Percentiles rank a stretch among this genome's conserved stretches.
Evolutionary conservation across 306 rosid species (phyloP).

Genomic region (Quercus dentata): DNA sequence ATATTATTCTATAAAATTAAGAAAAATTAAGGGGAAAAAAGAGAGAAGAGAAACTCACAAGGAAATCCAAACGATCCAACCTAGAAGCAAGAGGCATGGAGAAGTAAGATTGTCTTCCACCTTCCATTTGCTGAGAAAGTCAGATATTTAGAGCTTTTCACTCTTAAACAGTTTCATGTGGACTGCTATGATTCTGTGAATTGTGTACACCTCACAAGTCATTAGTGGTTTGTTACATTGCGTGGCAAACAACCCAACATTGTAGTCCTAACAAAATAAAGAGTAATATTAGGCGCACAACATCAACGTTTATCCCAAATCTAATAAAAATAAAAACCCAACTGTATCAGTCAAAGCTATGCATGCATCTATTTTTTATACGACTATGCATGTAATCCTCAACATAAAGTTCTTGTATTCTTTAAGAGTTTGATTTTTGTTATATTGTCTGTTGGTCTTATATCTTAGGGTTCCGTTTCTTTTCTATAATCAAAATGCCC

Average conservation of each 20-base stretch:
- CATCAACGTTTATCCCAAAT: too few species aligned
- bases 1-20: not conserved
- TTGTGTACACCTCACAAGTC: conserved; percentile 26
- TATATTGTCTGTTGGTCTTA: too few species aligned
- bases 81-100: conserved; percentile 62
- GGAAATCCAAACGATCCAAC: conserved; percentile 70
- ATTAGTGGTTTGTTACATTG: conserved; percentile 41
- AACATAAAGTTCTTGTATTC: too few species aligned
- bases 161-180: conserved; percentile 23
- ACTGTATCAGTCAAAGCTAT: too few species aligned
- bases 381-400: too few species aligned
- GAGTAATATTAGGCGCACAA: too few species aligned
- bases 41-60: conserved; percentile 27
- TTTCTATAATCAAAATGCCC: too few species aligned
- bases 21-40: not conserved
- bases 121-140: conserved; percentile 29
- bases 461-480: too few species aligned
- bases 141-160: not conserved
- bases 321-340: too few species aligned
- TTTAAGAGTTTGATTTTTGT: too few species aligned
- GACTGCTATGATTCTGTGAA: conserved; percentile 20
- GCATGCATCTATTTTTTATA: too few species aligned
- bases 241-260: conserved; percentile 13
- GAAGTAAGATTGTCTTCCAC: conserved; percentile 24
- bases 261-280: too few species aligned